Evolutionary conservation across 1,284 basidiomycete species (phyloP).

Genomic region (Irpex sp.): DNA sequence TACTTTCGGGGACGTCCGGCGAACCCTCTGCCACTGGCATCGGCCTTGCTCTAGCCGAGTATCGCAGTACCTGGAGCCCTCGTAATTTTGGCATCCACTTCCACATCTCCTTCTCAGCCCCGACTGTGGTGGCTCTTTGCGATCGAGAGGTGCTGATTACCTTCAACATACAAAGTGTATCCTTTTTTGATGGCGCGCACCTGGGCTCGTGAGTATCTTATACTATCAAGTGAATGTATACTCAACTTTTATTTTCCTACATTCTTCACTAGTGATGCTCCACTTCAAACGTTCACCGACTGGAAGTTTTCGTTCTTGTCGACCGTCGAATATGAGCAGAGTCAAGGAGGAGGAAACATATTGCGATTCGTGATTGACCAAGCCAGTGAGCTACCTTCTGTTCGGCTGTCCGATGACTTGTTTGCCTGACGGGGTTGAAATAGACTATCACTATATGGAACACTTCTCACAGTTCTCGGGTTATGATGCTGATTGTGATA

Average conservation of each 20-base stretch:
- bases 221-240: not conserved
- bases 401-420: not conserved
- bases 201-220: conserved; percentile 18
- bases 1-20: conserved; percentile 14
- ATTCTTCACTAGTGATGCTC: conserved; percentile 4
- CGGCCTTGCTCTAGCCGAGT: conserved; percentile 23
- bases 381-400: conserved; percentile 16
- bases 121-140: conserved; percentile 26
- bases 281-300: conserved; percentile 13
- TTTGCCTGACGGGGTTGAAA: not conserved
- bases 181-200: conserved; percentile 20
- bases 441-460: conserved; percentile 24
- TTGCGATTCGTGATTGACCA: conserved; percentile 22
- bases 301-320: conserved; percentile 29
- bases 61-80: conserved; percentile 16
- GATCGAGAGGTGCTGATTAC: conserved; percentile 27
- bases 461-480: conserved; percentile 20
- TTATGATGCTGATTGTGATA: conserved; percentile 16
- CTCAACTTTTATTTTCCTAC: not conserved
- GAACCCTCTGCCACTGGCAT: conserved; percentile 11
- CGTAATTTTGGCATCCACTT: conserved; percentile 18
- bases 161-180: conserved; percentile 24
- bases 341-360: conserved; percentile 14
- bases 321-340: conserved; percentile 16
- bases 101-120: conserved; percentile 24